These are phyloP conservation scores for Tuber magnatum DNA, from an alignment of 495 filamentous ascomycete species.

Conservation along the genomic window DNA sequence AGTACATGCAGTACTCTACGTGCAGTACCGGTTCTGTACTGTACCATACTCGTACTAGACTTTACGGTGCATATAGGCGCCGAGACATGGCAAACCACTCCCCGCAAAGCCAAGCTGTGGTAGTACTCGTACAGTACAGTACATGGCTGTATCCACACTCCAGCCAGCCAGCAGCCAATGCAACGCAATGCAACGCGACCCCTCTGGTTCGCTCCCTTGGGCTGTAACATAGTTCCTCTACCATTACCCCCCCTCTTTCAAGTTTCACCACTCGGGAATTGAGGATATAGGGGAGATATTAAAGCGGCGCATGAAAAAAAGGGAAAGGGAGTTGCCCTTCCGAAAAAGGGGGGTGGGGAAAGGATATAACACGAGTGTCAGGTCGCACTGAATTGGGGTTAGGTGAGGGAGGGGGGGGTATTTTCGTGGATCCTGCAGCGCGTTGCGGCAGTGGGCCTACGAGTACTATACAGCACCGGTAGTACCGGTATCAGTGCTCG, in stretches of 20 bases:
- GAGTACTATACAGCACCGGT: too few species aligned
- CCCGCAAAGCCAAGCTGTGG: not conserved
- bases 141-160: too few species aligned
- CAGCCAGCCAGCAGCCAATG: not conserved
- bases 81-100: constrained; percentile 3
- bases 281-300: not conserved
- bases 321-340: not conserved
- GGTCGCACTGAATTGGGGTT: not conserved
- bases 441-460: not conserved
- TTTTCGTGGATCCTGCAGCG: not conserved
- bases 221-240: too few species aligned
- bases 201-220: too few species aligned
- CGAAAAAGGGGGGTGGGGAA: not conserved
- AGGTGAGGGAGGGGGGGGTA: not conserved
- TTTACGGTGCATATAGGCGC: not conserved
- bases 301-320: not conserved
- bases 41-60: too few species aligned
- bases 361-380: not conserved
- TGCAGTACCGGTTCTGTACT: too few species aligned
- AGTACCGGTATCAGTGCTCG: not conserved
- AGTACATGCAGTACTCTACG: too few species aligned
- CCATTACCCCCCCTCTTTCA: not conserved
- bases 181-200: not conserved
- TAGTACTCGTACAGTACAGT: not conserved
- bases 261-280: not conserved